Evolutionary conservation across 805 yeast species (phyloP), one percentile per base, ranked within the genome.

Genomic region (Candida krabiensis): DNA sequence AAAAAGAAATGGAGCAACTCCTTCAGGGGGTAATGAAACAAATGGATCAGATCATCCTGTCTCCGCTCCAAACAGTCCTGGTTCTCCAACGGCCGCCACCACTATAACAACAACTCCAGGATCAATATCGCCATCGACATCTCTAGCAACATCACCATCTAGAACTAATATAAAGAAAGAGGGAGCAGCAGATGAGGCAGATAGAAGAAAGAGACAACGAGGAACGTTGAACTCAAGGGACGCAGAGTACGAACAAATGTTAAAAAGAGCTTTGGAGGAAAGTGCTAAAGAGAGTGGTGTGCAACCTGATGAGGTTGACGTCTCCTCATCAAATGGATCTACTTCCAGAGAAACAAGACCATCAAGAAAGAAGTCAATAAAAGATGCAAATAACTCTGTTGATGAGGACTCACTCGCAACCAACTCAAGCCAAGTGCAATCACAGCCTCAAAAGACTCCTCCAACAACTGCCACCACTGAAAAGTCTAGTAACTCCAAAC

Each of bases 231-330:
- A 49, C 28, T 47, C 53, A 8, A 34, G 67, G 16, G 67, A 61
- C 33, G 60, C 60, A 9, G 65, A 61, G 32, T 64, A 64, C 40
- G 69, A 64, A 43, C 43, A 49, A 28, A 48, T 50, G 61, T 44
- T 64, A 28, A 63, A 62, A 29, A 66, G 70, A 41, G 83, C 80
- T 0, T 60, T 78, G 25, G 71, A 77, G 40, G 83, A 77, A 53
- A 73, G 80, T 50, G 81, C 79, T 12, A 66, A 69, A 43, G 81
- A 75, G 38, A 65, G 69, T 35, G 75, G 68, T 4, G 63, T 61
- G 2, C 56, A 54, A 22, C 64, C 67, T 2, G 66, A 59, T 36
- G 69, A 63, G 14, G 55, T 54, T 6, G 61, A 60, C 51, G 47
- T 60, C 9, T 55, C 63, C 2, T 58, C 63, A 8, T 50, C 50